phyloP scores from a whole-genome alignment of 768 basidiomycete genomes.

The Leucosporidium scottii region DNA sequence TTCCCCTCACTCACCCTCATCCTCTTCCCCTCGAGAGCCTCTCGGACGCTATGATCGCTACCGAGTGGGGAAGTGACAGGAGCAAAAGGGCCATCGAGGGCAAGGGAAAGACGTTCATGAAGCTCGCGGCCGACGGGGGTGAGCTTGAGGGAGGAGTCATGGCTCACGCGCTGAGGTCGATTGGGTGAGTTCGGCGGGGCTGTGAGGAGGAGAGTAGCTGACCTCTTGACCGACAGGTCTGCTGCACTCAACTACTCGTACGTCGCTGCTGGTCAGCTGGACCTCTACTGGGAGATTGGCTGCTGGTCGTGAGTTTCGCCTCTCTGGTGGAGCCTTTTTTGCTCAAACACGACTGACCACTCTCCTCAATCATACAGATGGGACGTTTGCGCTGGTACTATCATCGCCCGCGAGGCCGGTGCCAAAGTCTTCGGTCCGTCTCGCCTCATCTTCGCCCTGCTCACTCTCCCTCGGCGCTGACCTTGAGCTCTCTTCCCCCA shows the following conservation, averaged over 20 bases:
- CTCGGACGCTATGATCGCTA: slow-evolving; percentile 63
- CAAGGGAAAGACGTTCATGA: slow-evolving; percentile 54
- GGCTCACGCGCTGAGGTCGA: slow-evolving; percentile 72
- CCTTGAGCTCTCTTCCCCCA: background rate
- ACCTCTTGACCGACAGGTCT: slow-evolving; percentile 10
- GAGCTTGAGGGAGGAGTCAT: slow-evolving; percentile 67
- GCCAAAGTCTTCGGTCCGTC: slow-evolving; percentile 53
- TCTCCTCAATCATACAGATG: slow-evolving; percentile 10
- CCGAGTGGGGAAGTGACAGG: slow-evolving; percentile 68
- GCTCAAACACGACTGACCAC: background rate
- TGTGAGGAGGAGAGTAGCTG: background rate
- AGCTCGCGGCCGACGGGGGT: slow-evolving; percentile 63
- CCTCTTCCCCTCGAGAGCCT: slow-evolving; percentile 59
- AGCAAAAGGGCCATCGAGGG: slow-evolving; percentile 39
- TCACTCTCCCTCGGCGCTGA: background rate
- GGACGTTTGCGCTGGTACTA: slow-evolving; percentile 62
- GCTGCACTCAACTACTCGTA: slow-evolving; percentile 73
- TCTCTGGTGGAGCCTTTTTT: background rate
- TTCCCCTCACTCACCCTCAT: slow-evolving; percentile 54
- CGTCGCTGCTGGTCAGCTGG: slow-evolving; percentile 66
- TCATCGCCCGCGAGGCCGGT: slow-evolving; percentile 87
- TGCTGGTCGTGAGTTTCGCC: slow-evolving; percentile 50
- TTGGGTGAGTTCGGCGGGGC: slow-evolving; percentile 54
- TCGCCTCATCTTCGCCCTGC: background rate
- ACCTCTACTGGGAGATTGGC: slow-evolving; percentile 64